Percentiles rank a stretch among this genome's conserved stretches.
These are phyloP conservation scores for Juncus inflexus DNA, from an alignment of 176 grass and related monocot genomes.

Conservation along the genomic window DNA sequence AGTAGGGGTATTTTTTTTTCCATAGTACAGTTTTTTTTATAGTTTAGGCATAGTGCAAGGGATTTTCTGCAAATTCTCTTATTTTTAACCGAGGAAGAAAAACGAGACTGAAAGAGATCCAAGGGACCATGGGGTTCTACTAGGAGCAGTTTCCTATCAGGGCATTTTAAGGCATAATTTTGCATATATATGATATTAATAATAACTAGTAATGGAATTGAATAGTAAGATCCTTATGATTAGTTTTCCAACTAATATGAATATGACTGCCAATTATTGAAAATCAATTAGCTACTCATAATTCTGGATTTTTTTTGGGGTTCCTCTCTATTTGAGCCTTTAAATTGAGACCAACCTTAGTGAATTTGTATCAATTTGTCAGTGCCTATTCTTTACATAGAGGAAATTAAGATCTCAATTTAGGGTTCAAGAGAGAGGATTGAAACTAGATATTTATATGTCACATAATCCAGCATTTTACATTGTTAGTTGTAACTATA, in stretches of 20 bases:
- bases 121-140: no score
- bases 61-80: no score
- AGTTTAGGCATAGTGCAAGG: no score
- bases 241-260: constrained; percentile 20
- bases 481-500: constrained; percentile 58
- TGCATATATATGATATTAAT: no score
- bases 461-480: constrained; percentile 30
- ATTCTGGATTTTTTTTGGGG: not conserved
- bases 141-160: no score
- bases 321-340: not conserved
- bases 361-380: not conserved
- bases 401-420: constrained; percentile 4
- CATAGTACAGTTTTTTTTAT: no score
- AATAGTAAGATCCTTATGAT: not conserved
- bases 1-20: no score
- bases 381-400: not conserved
- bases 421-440: not conserved
- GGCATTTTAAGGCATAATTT: no score
- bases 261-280: constrained; percentile 7
- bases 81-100: no score
- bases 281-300: not conserved
- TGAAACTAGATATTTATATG: not conserved
- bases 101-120: no score
- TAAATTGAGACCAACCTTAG: not conserved
- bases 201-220: not conserved